Conservation (phyloP, 768 basidiomycete genomes). For the Xerocomellus intermedius region DNA sequence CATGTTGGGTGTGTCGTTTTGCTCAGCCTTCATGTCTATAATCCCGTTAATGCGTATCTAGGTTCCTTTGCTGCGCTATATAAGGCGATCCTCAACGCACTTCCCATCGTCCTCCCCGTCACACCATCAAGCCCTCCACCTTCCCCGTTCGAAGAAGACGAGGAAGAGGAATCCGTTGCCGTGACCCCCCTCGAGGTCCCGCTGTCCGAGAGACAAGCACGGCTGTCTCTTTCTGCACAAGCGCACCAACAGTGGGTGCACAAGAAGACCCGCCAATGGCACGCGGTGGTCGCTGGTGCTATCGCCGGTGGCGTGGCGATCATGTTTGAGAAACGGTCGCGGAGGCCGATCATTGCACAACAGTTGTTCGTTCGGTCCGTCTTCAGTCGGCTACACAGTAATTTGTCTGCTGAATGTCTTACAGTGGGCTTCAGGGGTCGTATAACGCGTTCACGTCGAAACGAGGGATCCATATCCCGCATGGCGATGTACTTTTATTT, state of each 20-base stretch:
- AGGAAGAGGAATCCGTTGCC: slow-evolving; percentile 16
- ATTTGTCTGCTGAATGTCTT: neutral
- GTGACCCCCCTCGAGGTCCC: slow-evolving; percentile 17
- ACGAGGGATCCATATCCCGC: slow-evolving; percentile 67
- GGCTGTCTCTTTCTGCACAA: slow-evolving; percentile 60
- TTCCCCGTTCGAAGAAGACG: slow-evolving; percentile 34
- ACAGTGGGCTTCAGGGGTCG: slow-evolving; percentile 84
- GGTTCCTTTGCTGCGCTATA: slow-evolving; percentile 78
- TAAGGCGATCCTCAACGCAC: slow-evolving; percentile 73
- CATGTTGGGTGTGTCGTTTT: slow-evolving; percentile 64
- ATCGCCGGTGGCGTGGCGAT: slow-evolving; percentile 72
- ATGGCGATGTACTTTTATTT: slow-evolving; percentile 84
- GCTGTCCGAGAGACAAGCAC: slow-evolving; percentile 38
- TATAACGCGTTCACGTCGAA: slow-evolving; percentile 77
- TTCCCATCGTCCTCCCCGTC: slow-evolving; percentile 66
- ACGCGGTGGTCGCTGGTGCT: slow-evolving; percentile 76
- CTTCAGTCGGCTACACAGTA: neutral
- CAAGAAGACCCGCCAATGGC: slow-evolving; percentile 73
- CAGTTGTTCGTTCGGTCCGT: slow-evolving; percentile 80
- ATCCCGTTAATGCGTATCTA: slow-evolving; percentile 22
- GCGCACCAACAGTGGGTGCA: slow-evolving; percentile 62
- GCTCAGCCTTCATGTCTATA: neutral
- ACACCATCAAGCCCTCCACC: slow-evolving; percentile 19
- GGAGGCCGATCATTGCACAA: slow-evolving; percentile 72
- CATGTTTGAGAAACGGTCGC: slow-evolving; percentile 68